These are phyloP conservation scores for Aspergillus luchuensis DNA, from an alignment of 2,329 filamentous ascomycete genomes.

Conservation along the genomic window DNA sequence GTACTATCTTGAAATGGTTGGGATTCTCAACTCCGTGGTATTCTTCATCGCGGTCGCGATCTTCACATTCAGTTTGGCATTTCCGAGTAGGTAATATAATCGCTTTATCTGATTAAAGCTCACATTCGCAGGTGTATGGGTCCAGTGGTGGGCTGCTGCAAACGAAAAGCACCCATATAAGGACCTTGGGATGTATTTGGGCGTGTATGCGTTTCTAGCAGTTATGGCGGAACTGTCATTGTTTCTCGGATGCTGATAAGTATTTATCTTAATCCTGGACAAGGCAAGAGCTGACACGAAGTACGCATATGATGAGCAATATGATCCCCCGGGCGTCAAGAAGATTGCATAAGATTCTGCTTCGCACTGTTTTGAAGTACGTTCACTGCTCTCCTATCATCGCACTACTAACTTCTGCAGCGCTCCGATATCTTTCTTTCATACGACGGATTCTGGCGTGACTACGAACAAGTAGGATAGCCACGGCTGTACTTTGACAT, in stretches of 20 bases:
- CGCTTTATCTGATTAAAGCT: not conserved
- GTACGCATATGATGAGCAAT: slow-evolving; percentile 3
- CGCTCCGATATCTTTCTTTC: slow-evolving; percentile 22
- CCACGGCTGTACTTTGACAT: not conserved
- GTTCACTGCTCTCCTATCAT: no score
- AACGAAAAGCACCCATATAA: not conserved
- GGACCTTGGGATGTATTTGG: not conserved
- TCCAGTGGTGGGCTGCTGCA: not conserved
- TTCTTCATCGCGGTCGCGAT: not conserved
- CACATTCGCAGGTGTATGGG: not conserved
- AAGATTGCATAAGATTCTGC: not conserved
- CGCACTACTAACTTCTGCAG: not conserved
- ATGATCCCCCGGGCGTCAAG: not conserved
- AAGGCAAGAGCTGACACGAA: no score
- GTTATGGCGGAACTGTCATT: not conserved
- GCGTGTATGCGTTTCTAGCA: not conserved
- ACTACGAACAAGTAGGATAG: not conserved
- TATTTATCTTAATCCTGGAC: no score
- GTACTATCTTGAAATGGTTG: slow-evolving; percentile 7
- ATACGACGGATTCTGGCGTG: slow-evolving; percentile 1
- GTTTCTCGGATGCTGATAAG: not conserved
- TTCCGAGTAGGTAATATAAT: not conserved
- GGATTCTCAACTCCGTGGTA: not conserved
- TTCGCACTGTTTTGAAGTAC: not conserved
- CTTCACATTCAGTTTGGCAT: slow-evolving; percentile 2